Base-by-base conservation (phyloP, 2,329 filamentous ascomycete genomes). In the Epichloe uncinata region DNA sequence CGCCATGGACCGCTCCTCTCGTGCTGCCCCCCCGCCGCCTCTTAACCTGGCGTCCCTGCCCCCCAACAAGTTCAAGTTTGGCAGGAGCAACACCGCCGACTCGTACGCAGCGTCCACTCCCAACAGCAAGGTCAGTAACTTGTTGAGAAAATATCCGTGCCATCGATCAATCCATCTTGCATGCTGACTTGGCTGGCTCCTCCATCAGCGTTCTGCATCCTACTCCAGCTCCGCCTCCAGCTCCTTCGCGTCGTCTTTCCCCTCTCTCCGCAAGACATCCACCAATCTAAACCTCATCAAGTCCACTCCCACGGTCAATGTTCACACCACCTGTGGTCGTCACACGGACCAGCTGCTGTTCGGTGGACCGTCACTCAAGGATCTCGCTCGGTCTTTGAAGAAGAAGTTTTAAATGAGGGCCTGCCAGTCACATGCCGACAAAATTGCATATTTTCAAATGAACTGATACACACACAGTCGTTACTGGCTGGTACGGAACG, bases 281-380 rank as follows among this genome's bases (percentile, higher is more conserved):
- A 63, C 65, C 53, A 54, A 55, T 48, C 61, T 61, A 52, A 54
- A 56, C 48, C 63, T 62, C 50, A 55, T 66, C 55, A 67, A 63
- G 56, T 57, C 68, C 7, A 58, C 66, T n/a, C 68, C 66, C 18
- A 68, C 66, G 8, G 67, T 71, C 55, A 78, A 78, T 53, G 68
- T 72, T 41, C 69, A 77, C 61, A 77, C 74, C 36, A 73, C 74
- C 51, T 78, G 75, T 53, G 75, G 75, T 13, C 68, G 75, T 13
- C 75, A 78, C 60, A 73, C 73, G 38, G 69, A 76, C 55, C 73
- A 78, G 56, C 75, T 70, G 52, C 63, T 78, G 13, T 74, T 78
- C 53, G 65, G 72, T 35, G 74, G 74, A 1, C 70, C 69, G 41
- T 73, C 69, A 2, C 57, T 74, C 20, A 60, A 66, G 7, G 70